phyloP scores from a whole-genome alignment of 2,329 filamentous ascomycete species.

The Trichoderma simmonsii region DNA sequence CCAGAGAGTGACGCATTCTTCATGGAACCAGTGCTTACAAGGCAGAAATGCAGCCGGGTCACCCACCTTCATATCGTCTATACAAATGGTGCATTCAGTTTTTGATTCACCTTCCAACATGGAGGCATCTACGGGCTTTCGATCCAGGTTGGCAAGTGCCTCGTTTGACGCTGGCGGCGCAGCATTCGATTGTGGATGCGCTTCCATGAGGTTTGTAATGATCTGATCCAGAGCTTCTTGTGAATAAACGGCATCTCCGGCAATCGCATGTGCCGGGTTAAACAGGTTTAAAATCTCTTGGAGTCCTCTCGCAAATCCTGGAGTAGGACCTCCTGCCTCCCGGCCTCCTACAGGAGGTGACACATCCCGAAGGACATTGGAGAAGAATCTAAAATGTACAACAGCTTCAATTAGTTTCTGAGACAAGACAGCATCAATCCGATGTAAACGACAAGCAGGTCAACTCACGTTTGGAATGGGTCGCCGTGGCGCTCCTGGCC shows the following conservation, averaged over 20 bases:
- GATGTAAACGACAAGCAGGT: not conserved
- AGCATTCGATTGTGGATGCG: constrained; percentile 70
- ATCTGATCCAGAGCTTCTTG: constrained; percentile 89
- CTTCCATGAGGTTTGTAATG: constrained; percentile 84
- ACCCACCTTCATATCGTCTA: constrained; percentile 73
- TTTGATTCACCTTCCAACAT: constrained; percentile 66
- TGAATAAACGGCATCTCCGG: constrained; percentile 82
- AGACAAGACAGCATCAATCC: not conserved
- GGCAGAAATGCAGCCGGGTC: constrained; percentile 75
- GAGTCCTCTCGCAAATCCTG: constrained; percentile 37
- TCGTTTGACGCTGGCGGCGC: constrained; percentile 75
- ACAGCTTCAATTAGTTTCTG: not conserved
- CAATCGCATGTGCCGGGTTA: constrained; percentile 49
- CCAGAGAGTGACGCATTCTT: constrained; percentile 78
- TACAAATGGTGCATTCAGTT: constrained; percentile 91
- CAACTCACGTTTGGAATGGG: constrained; percentile 49
- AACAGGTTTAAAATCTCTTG: constrained; percentile 55
- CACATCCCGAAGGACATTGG: constrained; percentile 41
- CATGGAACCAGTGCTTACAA: constrained; percentile 93
- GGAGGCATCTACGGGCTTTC: constrained; percentile 64
- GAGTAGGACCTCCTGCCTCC: constrained; percentile 25
- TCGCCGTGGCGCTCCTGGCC: constrained; percentile 30
- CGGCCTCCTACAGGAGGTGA: constrained; percentile 32
- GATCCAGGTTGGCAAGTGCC: constrained; percentile 71
- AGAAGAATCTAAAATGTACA: constrained; percentile 42